Evolutionary conservation across 2,329 filamentous ascomycete species (phyloP), one percentile per base, ranked within the genome.

Genomic region (Scopulariopsis brevicaulis): DNA sequence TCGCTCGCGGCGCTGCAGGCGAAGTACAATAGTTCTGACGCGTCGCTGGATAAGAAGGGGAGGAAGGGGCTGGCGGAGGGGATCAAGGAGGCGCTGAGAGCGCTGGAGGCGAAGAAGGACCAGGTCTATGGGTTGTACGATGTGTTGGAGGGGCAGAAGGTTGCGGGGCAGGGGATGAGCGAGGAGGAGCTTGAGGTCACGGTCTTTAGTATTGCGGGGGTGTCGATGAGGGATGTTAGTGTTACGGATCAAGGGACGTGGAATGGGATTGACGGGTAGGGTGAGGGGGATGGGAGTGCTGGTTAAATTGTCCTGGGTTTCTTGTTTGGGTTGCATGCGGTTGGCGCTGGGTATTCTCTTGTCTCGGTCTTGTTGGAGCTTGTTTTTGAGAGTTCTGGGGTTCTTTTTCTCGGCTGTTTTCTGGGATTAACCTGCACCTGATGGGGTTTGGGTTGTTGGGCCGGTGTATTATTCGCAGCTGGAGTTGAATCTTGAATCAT

Each of bases 51-150:
- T 58, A 84, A 82, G 62, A 80, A 83, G 37, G 81, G 85, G 64
- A 81, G 89, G 60, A 80, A 84, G 60, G 71, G 73, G 4, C 70
- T 91, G 57, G 79, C 81, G 32, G 76, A 74, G 32, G 80, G 79
- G 58, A 85, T 93, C 40, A 77, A 84, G 60, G 74, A 74, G 24
- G 66, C 90, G 22, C 73, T 87, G 50, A 77, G 78, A 60, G 78
- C 81, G 56, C 81, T 90, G 25, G 86, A 91, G 65, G 78, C 80
- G 65, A 90, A 92, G 71, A 83, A 84, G 28, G 86, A 89, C 61
- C 87, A 92, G 69, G 85, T 96, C 50, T 95, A 96, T 71, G 81
- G 83, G 50, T 76, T 96, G 15, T 89, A 92, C 64, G 90, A 96
- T 68, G 89, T 94, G 1, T 76, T 94, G 0, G 89, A 93, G 70